Conservation (phyloP, 139 green algal genomes). For the Axilococcus clingmanii region DNA sequence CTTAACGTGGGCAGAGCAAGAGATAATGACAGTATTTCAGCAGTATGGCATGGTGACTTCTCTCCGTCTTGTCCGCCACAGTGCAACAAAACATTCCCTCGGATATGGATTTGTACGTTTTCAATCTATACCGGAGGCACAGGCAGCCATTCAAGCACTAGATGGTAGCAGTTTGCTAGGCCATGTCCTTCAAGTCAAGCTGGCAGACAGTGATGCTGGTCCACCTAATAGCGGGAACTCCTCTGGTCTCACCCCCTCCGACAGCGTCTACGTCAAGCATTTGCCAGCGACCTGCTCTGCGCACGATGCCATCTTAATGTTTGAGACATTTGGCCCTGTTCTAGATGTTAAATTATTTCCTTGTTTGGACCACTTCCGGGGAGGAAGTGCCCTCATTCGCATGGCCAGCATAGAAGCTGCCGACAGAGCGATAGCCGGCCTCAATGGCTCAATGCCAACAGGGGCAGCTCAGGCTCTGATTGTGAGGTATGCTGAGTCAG, state of each 20-base stretch:
- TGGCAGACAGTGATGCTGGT: slow-evolving; percentile 30
- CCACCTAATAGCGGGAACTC: slow-evolving; percentile 8
- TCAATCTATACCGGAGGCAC: slow-evolving; percentile 5
- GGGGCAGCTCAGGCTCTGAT: slow-evolving; percentile 18
- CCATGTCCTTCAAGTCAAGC: slow-evolving; percentile 33
- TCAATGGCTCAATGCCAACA: slow-evolving; percentile 21
- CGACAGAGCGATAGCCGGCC: slow-evolving; percentile 7
- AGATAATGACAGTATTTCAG: slow-evolving; percentile 22
- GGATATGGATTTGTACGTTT: slow-evolving; percentile 34
- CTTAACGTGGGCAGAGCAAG: slow-evolving; percentile 22
- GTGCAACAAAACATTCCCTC: slow-evolving; percentile 21
- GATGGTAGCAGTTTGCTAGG: slow-evolving; percentile 18
- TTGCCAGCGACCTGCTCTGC: slow-evolving; percentile 18
- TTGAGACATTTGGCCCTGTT: slow-evolving; percentile 19
- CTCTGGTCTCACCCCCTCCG: slow-evolving; percentile 24
- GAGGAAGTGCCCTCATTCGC: slow-evolving; percentile 17
- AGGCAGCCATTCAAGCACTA: slow-evolving; percentile 16
- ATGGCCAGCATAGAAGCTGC: slow-evolving; percentile 18
- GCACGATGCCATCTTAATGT: slow-evolving; percentile 20
- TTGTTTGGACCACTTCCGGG: slow-evolving; percentile 24
- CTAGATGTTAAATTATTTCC: slow-evolving; percentile 36
- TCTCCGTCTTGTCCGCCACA: slow-evolving; percentile 24
- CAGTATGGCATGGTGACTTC: slow-evolving; percentile 16
- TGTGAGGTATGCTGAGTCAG: slow-evolving; percentile 28
- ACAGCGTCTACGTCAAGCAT: slow-evolving; percentile 32